These are phyloP conservation scores for Gossypium stocksii DNA, from an alignment of 345 rosid species.

Conservation along the genomic window DNA sequence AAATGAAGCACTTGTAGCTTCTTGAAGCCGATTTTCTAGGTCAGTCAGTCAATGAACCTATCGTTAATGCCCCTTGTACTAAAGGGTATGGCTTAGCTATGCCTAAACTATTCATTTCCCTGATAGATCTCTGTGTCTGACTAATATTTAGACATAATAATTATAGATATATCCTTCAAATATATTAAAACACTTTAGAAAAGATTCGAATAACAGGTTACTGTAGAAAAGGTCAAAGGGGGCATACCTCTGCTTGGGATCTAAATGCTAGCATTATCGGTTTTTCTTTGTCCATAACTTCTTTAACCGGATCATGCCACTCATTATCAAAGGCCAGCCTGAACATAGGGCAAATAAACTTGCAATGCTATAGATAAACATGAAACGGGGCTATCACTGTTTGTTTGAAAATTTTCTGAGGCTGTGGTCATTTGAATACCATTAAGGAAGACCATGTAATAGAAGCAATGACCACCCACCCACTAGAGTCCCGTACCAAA, in stretches of 20 bases:
- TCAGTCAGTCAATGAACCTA: background rate
- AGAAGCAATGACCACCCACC: conserved; percentile 1
- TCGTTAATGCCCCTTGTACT: background rate
- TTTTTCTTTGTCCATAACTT: no score
- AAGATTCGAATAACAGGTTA: background rate
- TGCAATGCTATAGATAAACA: no score
- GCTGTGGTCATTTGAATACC: background rate
- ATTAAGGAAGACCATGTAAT: conserved; percentile 12
- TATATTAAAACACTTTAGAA: background rate
- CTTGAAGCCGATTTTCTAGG: background rate
- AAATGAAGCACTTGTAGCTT: background rate
- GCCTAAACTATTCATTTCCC: background rate
- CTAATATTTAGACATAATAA: no score
- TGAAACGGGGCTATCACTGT: no score
- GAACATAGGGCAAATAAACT: no score
- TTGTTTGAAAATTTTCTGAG: no score
- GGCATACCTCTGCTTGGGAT: background rate
- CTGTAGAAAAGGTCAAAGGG: background rate
- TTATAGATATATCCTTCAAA: background rate
- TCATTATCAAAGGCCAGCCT: no score
- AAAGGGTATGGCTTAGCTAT: background rate
- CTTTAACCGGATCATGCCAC: no score
- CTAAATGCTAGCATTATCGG: no score
- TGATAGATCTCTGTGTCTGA: background rate
- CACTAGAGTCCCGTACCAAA: background rate